Base-by-base conservation (phyloP, 148 eudicot genomes). In the Dysphania ambrosioides region DNA sequence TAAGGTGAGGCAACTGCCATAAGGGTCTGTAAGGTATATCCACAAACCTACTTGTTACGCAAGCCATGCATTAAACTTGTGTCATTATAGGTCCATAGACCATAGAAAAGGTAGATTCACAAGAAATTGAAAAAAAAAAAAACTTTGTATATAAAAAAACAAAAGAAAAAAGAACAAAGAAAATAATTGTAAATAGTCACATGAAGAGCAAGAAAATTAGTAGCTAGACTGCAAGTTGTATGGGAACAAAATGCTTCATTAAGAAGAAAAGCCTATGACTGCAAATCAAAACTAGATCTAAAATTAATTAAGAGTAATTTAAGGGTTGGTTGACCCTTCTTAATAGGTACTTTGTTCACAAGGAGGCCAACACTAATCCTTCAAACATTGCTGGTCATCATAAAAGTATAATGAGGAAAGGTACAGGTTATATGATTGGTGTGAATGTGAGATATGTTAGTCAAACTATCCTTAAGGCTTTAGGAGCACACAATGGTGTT, bases 381-480 rank as follows among this genome's bases (percentile, higher is more conserved):
- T 63, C 15, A 75, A 79, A 71, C 66, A 58, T 72, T 72, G 68
- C 66, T 41, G 32, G 58, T 70, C 44, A 30, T 24, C 57, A 66
- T 42, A 35, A 60, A 68, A 74, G 40, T 53, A 66, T 23, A 21
- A 41, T 35, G 49, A 40, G 35, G 23, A 73, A 79, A 23, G 67
- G 71, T 68, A 34, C 56, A 60, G 27, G 49, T 62, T 47, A 61
- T 73, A 38, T 8, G 8, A 60, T 55, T 71, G 21, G 23, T 51
- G 30, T 71, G 47, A 51, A 75, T 31, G 53, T 30, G 32, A 34
- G 70, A 40, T 63, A 64, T 32, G 38, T 42, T 71, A 31, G 72
- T 72, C 79, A 80, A 75, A 80, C 71, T 60, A 74, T 24, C 70
- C 23, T 57, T 65, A 80, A 27, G 63, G 75, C 66, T 59, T n/a